Evolutionary conservation across 805 yeast genomes (phyloP).

Genomic region (Candida easanensis): DNA sequence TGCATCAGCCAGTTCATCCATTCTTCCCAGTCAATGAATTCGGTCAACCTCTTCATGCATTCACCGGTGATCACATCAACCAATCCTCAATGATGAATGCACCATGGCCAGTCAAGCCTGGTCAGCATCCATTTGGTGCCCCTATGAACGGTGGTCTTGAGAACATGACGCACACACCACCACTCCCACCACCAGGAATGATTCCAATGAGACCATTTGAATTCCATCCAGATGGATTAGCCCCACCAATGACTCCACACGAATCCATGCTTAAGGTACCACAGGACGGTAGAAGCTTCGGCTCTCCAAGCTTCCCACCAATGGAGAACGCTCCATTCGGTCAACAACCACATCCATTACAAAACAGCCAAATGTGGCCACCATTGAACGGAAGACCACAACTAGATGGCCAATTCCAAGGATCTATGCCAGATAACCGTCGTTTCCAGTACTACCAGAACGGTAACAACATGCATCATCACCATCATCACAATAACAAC

Average conservation of each 20-base stretch:
- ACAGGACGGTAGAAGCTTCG: not conserved
- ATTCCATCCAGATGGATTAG: constrained; percentile 25
- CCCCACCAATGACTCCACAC: constrained; percentile 16
- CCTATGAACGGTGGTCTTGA: constrained; percentile 15
- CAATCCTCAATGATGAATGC: constrained; percentile 14
- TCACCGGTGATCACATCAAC: constrained; percentile 18
- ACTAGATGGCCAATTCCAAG: constrained; percentile 8
- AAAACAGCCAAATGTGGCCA: constrained; percentile 26
- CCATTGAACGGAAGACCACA: constrained; percentile 22
- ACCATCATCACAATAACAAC: constrained; percentile 12
- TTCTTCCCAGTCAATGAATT: constrained; percentile 28
- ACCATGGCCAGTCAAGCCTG: constrained; percentile 26
- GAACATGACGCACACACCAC: constrained; percentile 21
- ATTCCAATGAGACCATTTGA: constrained; percentile 27
- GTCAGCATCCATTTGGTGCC: constrained; percentile 19
- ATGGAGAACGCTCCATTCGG: constrained; percentile 17
- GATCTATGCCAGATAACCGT: constrained; percentile 12
- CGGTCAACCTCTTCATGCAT: constrained; percentile 26
- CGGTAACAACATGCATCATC: constrained; percentile 12
- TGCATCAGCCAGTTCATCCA: constrained; percentile 27
- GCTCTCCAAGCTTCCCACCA: constrained; percentile 13
- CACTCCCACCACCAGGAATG: constrained; percentile 27
- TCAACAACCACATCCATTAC: constrained; percentile 18
- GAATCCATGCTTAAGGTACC: constrained; percentile 2
- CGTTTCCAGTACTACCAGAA: constrained; percentile 20